Base-by-base conservation (phyloP, 345 rosid genomes). In the Eucalyptus polyanthemos region DNA sequence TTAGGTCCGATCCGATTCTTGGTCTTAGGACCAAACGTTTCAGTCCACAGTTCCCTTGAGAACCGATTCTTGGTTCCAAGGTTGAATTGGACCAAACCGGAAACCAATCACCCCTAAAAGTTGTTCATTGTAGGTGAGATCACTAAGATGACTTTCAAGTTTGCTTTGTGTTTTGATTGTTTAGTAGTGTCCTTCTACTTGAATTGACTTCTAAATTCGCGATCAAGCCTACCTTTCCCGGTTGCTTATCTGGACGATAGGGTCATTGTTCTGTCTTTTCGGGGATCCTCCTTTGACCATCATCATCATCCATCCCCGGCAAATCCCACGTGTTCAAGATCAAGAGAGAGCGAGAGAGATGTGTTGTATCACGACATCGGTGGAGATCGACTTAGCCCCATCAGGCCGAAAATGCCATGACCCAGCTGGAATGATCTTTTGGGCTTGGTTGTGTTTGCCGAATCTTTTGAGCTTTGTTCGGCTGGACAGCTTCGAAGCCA, bases 51-150 rank as follows among this genome's bases (percentile, higher is more conserved):
- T 50, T 50, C 8, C 53, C 53, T 50, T 50, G 19, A 15, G 8
- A 50, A 50, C 19, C 1, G 1, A 15, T 50, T 50, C 54, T 50
- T 1, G 8, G 9, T 51, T 51, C 22, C 4, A 17, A 51, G 56
- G 9, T 51, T 6, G 22, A 51, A 53, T 2, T 0, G 4, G 24
- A 53, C 2, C 56, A 8, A 19, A 53, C 24, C 0, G 5, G 2
- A 21, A 53, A 53, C 2, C 24, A 1, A 53, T 53, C 22, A 53
- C 9, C 4, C 56, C 56, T 24, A 24, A 19, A 72, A 31, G 7
- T 19, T 37, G 14, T 72, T 72, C 76, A 72, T 34, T 72, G 3
- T 72, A 37, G 45, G 81, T 19, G 81, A 72, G 81, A 72, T 34
- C 81, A 72, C 25, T 37, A 3, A 19, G 81, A 10, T 34, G 25